Base-by-base conservation (phyloP, 495 filamentous ascomycete genomes). In the Lindgomyces ingoldianus region DNA sequence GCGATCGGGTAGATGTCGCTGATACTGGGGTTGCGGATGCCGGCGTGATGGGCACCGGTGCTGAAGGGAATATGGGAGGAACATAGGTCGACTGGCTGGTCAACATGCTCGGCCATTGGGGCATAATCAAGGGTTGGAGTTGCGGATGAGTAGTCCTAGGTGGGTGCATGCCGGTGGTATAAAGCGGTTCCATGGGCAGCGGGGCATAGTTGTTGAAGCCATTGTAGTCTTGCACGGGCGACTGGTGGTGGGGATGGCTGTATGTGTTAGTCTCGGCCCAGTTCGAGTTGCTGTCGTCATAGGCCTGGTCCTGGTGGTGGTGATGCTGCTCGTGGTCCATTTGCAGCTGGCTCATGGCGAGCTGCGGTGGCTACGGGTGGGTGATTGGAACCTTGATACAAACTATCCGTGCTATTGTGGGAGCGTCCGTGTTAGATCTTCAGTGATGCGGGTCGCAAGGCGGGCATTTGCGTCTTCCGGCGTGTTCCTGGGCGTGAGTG, bases 71-170 rank as follows among this genome's bases (percentile, higher is more conserved):
- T 29, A 72, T 72, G 21, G 72, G 58, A 1, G 71, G 71, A 26
- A 72, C 74, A 62, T 74, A 77, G 33, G 73, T 72, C 46, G 79
- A 78, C 58, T 80, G 79, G 66, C 77, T 81, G 49, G 77, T 81
- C 63, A 83, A 68, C 76, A 81, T 81, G 62, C 78, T 81, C 36
- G 80, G 80, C 80, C 80, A 83, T 72, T 78, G 77, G 42, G 80
- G 80, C 72, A 80, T 79, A 57, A 80, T 74, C 64, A 83, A 67
- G 19, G 80, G 80, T 57, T 81, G 80, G 24, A 81, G 69, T 39
- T 78, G 76, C 47, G 76, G 77, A 52, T 79, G 76, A 4, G 72
- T 67, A 36, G 76, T 72, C 36, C 75, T 74, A 22, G 77, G 72
- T 2, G 77, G 74, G 45, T 73, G 74, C 65, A 76, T 72, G 8